A percentile compares a stretch with the other conserved stretches of the same genome.
Evolutionary conservation across 163 green algal genomes (phyloP).

Genomic region (Chlorella variabilis): DNA sequence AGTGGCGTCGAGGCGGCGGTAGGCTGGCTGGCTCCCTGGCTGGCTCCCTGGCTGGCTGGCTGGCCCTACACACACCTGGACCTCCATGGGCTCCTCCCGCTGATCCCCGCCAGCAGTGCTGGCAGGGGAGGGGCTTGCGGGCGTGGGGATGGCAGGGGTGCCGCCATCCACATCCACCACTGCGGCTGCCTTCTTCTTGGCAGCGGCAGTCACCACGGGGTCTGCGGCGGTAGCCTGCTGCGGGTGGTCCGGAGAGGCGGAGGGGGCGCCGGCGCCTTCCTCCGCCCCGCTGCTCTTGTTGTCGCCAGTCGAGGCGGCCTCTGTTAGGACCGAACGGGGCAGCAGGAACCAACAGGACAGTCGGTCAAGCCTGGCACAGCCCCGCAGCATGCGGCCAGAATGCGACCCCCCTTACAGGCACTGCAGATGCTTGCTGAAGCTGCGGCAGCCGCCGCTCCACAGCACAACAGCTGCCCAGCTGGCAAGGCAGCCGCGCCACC

Average conservation of each 20-base stretch:
- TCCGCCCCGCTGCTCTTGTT: neutral
- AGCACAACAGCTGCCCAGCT: too few relatives aligned
- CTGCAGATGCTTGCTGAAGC: too few relatives aligned
- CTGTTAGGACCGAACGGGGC: neutral
- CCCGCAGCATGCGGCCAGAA: neutral
- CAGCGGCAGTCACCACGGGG: neutral
- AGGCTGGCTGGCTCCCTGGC: too few relatives aligned
- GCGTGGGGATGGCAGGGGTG: neutral
- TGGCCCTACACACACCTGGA: neutral
- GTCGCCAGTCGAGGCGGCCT: slow-evolving; percentile 7
- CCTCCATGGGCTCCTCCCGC: neutral
- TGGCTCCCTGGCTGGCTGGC: neutral
- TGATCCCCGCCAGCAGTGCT: neutral
- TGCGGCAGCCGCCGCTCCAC: too few relatives aligned
- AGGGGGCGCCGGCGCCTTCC: neutral
- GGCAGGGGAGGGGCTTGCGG: neutral
- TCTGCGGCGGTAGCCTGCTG: neutral
- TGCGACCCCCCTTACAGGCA: too few relatives aligned
- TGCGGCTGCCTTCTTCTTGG: neutral
- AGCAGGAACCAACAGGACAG: neutral
- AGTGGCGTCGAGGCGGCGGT: too few relatives aligned
- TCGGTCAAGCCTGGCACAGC: too few relatives aligned
- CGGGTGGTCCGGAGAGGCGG: neutral
- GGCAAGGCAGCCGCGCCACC: too few relatives aligned
- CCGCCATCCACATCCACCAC: neutral